A percentile compares a stretch with the other conserved stretches of the same genome.
These are phyloP conservation scores for Fusarium palustre DNA, from an alignment of 2,329 filamentous ascomycete species.

Conservation along the genomic window DNA sequence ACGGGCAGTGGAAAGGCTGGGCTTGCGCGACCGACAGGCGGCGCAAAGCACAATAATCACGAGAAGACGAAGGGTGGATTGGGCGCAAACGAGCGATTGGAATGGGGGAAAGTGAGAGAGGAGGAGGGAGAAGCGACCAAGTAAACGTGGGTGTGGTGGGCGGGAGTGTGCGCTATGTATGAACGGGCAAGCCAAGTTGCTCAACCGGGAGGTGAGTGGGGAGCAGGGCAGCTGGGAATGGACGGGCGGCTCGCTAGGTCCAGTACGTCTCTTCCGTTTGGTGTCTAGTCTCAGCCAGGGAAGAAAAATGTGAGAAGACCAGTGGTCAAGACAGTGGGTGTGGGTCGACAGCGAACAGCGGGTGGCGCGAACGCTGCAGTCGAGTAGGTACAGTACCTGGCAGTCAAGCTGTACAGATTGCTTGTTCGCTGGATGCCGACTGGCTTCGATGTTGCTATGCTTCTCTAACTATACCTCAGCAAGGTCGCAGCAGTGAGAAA, in stretches of 20 bases:
- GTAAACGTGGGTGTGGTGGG: conserved; percentile 44
- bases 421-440: conserved; percentile 30
- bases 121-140: conserved; percentile 43
- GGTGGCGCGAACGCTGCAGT: conserved; percentile 48
- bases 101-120: conserved; percentile 49
- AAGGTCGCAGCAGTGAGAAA: conserved; percentile 10
- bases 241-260: conserved; percentile 15
- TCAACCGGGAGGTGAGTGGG: conserved; percentile 28
- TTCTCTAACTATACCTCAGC: conserved; percentile 16
- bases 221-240: conserved; percentile 32
- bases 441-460: conserved; percentile 27
- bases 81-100: conserved; percentile 51
- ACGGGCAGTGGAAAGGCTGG: conserved; percentile 28
- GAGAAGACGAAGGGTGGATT: conserved; percentile 40
- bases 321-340: conserved; percentile 36
- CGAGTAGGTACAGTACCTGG: conserved; percentile 38
- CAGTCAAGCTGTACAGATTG: conserved; percentile 26
- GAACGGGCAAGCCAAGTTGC: conserved; percentile 26
- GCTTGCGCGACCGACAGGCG: conserved; percentile 36
- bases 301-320: conserved; percentile 18
- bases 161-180: conserved; percentile 46
- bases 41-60: conserved; percentile 38
- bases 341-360: conserved; percentile 46
- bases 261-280: conserved; percentile 24
- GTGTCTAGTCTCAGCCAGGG: conserved; percentile 19